Percentiles rank a stretch among this genome's conserved stretches.
phyloP scores from a whole-genome alignment of 2,329 filamentous ascomycete species.

The Rutstroemia sp. region DNA sequence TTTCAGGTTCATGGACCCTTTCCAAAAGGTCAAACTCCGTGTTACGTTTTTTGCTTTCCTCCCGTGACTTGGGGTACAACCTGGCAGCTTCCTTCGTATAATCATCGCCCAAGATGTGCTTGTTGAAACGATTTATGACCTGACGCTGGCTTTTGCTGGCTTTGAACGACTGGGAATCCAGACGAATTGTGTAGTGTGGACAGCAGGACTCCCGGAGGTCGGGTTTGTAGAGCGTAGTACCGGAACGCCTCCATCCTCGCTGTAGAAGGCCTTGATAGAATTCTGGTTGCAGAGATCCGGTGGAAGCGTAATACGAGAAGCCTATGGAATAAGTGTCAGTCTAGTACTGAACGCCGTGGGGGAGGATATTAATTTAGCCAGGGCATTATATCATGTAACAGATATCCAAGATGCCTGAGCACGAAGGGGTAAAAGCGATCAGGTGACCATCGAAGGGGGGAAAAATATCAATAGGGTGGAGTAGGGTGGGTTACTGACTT shows the following conservation, averaged over 20 bases:
- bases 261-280: conserved; percentile 69
- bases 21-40: conserved; percentile 60
- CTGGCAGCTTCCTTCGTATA: conserved; percentile 59
- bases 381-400: not conserved
- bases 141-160: conserved; percentile 67
- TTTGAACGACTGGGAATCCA: conserved; percentile 59
- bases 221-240: conserved; percentile 66
- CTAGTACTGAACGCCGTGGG: not conserved
- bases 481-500: conserved; percentile 21
- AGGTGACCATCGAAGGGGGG: not conserved
- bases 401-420: not conserved
- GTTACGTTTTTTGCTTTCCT: conserved; percentile 54
- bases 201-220: conserved; percentile 78
- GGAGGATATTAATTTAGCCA: not conserved
- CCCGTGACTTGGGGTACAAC: conserved; percentile 59
- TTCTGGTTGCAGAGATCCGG: conserved; percentile 51
- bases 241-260: conserved; percentile 71
- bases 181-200: conserved; percentile 78
- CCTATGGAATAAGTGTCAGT: conserved; percentile 33
- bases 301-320: conserved; percentile 63
- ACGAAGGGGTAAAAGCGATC: not conserved
- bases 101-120: conserved; percentile 57
- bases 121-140: conserved; percentile 69
- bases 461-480: not conserved
- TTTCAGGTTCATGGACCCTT: conserved; percentile 64